phyloP scores from a whole-genome alignment of 2,329 filamentous ascomycete species.

The Stachybotrys elegans region DNA sequence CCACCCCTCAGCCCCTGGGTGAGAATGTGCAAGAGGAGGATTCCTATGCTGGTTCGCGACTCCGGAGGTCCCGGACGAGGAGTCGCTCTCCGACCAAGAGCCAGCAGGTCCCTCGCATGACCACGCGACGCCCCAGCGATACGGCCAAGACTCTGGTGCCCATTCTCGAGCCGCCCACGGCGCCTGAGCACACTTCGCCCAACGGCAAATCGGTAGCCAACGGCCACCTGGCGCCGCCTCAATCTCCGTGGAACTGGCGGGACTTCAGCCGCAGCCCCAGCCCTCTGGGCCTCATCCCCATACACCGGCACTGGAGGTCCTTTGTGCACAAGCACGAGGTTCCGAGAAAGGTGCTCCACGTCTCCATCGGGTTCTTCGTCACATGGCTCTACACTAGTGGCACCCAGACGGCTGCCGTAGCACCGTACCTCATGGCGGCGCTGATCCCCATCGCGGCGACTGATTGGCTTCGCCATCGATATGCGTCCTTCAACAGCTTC shows the following conservation, averaged over 20 bases:
- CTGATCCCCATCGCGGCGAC: slow-evolving; percentile 79
- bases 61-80: slow-evolving; percentile 61
- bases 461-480: slow-evolving; percentile 80
- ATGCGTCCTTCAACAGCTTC: slow-evolving; percentile 73
- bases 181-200: slow-evolving; percentile 17
- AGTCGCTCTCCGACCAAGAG: slow-evolving; percentile 63
- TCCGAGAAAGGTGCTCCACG: slow-evolving; percentile 85
- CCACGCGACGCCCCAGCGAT: slow-evolving; percentile 39
- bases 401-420: slow-evolving; percentile 70
- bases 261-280: slow-evolving; percentile 89
- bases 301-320: slow-evolving; percentile 84
- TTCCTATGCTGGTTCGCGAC: slow-evolving; percentile 37
- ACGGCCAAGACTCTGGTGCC: slow-evolving; percentile 22
- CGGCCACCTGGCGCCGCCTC: slow-evolving; percentile 66
- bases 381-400: slow-evolving; percentile 80
- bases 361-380: slow-evolving; percentile 94
- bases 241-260: slow-evolving; percentile 70
- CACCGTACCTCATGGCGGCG: slow-evolving; percentile 75
- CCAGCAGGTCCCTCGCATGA: slow-evolving; percentile 48
- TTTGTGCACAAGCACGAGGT: slow-evolving; percentile 98
- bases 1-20: slow-evolving; percentile 54
- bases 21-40: slow-evolving; percentile 52
- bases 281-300: slow-evolving; percentile 88
- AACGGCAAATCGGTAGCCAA: slow-evolving; percentile 41
- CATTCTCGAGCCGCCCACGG: slow-evolving; percentile 11